These are phyloP conservation scores for Lathyrus tuberosus DNA, from an alignment of 306 rosid species.

Conservation along the genomic window DNA sequence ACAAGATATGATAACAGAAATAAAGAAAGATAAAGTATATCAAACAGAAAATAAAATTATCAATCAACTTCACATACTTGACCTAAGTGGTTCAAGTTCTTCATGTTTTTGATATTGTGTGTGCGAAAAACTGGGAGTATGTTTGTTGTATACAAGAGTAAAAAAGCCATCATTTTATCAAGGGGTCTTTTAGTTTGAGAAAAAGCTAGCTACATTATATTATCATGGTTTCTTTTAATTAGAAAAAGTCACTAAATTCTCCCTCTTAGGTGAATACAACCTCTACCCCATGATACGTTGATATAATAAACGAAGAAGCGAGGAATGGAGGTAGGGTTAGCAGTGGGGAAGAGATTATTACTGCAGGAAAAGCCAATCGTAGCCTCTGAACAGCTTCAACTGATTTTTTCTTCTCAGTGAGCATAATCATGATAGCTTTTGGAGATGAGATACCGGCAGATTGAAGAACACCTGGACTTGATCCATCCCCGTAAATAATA, in stretches of 20 bases:
- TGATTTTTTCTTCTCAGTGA: slow-evolving; percentile 63
- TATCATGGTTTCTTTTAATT: slow-evolving; percentile 21
- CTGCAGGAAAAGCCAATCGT: slow-evolving; percentile 75
- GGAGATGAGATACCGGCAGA: slow-evolving; percentile 94
- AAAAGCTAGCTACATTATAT: slow-evolving; percentile 23
- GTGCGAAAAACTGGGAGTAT: background rate
- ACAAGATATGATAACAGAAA: slow-evolving; percentile 19
- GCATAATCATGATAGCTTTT: slow-evolving; percentile 96
- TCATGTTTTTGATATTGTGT: background rate
- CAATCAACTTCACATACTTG: slow-evolving; percentile 11
- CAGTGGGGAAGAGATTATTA: slow-evolving; percentile 48
- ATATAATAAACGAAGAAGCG: slow-evolving; percentile 19
- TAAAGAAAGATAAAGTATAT: background rate
- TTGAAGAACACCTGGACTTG: slow-evolving; percentile 81
- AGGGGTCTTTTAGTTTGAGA: slow-evolving; percentile 21
- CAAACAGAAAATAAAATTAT: background rate
- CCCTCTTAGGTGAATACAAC: slow-evolving; percentile 15
- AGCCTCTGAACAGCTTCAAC: slow-evolving; percentile 84
- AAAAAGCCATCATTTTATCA: slow-evolving; percentile 18
- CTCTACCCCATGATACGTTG: slow-evolving; percentile 19
- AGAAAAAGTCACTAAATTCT: slow-evolving; percentile 23
- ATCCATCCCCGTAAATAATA: slow-evolving; percentile 88
- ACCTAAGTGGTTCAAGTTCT: slow-evolving; percentile 18
- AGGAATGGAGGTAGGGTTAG: slow-evolving; percentile 9
- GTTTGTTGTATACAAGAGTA: slow-evolving; percentile 30